A percentile compares a stretch with the other conserved stretches of the same genome.
Evolutionary conservation across 1,139 yeast genomes (phyloP).

Genomic region (Pneumocystis oryctolagi): DNA sequence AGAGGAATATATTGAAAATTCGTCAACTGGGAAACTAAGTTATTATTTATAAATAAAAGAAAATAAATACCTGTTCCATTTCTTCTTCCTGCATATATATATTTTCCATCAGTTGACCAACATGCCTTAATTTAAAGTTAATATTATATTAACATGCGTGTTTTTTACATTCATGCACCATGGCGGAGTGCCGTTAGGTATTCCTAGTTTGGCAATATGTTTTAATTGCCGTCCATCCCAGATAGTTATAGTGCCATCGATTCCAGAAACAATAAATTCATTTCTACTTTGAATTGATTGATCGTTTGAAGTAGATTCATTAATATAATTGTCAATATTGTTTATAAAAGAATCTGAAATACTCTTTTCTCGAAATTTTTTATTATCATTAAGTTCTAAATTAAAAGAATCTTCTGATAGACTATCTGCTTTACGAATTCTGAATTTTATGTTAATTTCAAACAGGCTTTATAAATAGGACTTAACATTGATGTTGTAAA

Average conservation of each 20-base stretch:
- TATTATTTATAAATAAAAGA: neutral
- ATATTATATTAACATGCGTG: neutral
- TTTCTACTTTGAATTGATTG: slow-evolving; percentile 1
- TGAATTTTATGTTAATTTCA: neutral
- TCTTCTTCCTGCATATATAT: slow-evolving; percentile 71
- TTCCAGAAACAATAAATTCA: slow-evolving; percentile 62
- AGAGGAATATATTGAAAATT: slow-evolving; percentile 57
- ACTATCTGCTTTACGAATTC: neutral
- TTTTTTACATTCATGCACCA: slow-evolving; percentile 53
- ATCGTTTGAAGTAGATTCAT: slow-evolving; percentile 5
- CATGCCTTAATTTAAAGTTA: slow-evolving; percentile 37
- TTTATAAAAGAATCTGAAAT: neutral
- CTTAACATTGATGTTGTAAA: slow-evolving; percentile 22
- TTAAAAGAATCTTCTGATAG: slow-evolving; percentile 42
- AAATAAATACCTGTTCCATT: slow-evolving; percentile 48
- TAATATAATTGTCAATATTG: neutral
- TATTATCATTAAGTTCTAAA: slow-evolving; percentile 58
- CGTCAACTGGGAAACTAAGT: slow-evolving; percentile 34
- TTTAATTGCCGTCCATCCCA: slow-evolving; percentile 60
- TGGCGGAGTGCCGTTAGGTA: slow-evolving; percentile 64
- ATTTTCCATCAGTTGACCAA: slow-evolving; percentile 78
- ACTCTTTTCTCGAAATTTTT: slow-evolving; percentile 39
- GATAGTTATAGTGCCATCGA: slow-evolving; percentile 67
- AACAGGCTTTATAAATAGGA: slow-evolving; percentile 1
- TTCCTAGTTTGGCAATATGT: slow-evolving; percentile 41